Base-by-base conservation (phyloP, 2,329 filamentous ascomycete species). In the Colletotrichum sp. region DNA sequence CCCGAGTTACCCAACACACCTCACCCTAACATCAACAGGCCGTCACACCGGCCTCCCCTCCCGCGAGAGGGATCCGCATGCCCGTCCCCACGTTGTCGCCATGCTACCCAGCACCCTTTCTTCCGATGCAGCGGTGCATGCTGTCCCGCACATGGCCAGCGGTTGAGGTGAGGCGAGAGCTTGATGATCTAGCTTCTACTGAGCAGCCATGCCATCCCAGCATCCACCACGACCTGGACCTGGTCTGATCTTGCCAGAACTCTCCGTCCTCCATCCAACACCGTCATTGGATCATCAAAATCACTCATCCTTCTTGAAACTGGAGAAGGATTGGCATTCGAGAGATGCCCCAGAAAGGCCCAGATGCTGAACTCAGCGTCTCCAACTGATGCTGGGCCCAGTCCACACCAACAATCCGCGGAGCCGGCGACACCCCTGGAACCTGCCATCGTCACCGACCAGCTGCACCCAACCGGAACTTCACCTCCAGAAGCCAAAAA, bases 31-130 rank as follows among this genome's bases (percentile, higher is more conserved):
- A 55, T 12, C 60, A 49, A 39, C 62, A 72, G 44, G 9, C 52
- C 32, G 21, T 57, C n/a, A 32, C 62, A 64, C 62, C 30, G 24
- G 55, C 55, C 55, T 16, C 55, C 55, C 55, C 55, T 16, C 55
- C 55, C 55, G 21, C 59, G 18, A 39, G 15, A 36, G 49, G 24
- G 39, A 57, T 73, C 44, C 24, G 30, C 66, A 71, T 32, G 44
- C 34, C 39, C 59, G 36, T 71, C 39, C 30, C 71, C 71, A 70
- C 71, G 71, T 74, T 64, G 71, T 26, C 34, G 30, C 65, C 57
- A 63, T 69, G 65, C 64, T 55, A 21, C 18, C 39, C 32, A 13
- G 62, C 62, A n/a, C 39, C n/a, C 44, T 52, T 52, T 52, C 44
- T 52, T 52, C 44, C 44, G 44, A 52, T 52, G 44, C 44, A 52